phyloP scores from a whole-genome alignment of 306 rosid species.

The Trichosanthes cucumerina region DNA sequence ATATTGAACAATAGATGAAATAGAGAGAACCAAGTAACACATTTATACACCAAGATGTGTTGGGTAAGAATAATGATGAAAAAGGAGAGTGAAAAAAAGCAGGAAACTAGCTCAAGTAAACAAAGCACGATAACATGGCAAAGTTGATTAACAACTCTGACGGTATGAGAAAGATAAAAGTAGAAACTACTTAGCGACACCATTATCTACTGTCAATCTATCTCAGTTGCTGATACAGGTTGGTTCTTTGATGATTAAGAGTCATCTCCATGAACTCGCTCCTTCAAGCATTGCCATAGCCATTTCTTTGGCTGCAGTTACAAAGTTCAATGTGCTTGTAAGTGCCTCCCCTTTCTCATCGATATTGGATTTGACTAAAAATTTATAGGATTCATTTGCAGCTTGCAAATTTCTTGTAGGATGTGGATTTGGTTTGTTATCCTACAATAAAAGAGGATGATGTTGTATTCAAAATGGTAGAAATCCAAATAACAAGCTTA shows the following conservation, averaged over 20 bases:
- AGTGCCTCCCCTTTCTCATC: background rate
- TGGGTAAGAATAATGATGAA: too few species aligned
- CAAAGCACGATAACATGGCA: too few species aligned
- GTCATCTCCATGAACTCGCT: conserved; percentile 40
- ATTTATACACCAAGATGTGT: too few species aligned
- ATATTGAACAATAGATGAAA: too few species aligned
- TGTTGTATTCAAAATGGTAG: background rate
- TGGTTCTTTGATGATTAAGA: conserved; percentile 36
- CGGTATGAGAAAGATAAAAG: too few species aligned
- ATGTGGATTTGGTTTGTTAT: background rate
- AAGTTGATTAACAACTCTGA: too few species aligned
- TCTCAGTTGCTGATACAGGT: conserved; percentile 31
- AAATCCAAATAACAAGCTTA: background rate
- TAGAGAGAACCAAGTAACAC: too few species aligned
- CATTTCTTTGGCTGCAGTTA: conserved; percentile 26
- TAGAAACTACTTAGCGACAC: conserved; percentile 24
- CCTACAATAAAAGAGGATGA: background rate
- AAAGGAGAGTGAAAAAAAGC: too few species aligned
- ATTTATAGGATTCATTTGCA: background rate
- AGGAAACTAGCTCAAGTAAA: too few species aligned
- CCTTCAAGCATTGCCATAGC: conserved; percentile 39
- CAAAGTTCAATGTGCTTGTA: conserved; percentile 45
- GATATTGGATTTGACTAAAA: too few species aligned
- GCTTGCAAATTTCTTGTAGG: background rate
- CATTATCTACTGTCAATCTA: conserved; percentile 27